These are phyloP conservation scores for Metarhizium sp. DNA, from an alignment of 2,329 filamentous ascomycete genomes.

Conservation along the genomic window DNA sequence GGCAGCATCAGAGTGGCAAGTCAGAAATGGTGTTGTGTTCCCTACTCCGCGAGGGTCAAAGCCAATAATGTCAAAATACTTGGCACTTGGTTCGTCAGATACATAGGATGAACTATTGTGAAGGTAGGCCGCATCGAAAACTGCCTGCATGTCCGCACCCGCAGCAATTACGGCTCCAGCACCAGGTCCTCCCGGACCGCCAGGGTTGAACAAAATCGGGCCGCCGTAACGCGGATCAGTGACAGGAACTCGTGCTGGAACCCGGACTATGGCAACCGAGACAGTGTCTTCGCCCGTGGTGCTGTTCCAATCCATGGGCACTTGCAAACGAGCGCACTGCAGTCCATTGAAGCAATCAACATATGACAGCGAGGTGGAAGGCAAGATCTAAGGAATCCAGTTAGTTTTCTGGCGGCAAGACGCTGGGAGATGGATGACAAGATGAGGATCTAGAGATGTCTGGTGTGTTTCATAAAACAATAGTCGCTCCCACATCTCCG, in stretches of 20 bases:
- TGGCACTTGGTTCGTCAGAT: too few species aligned
- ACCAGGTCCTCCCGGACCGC: too few species aligned
- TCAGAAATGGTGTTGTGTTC: too few species aligned
- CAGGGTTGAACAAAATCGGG: not conserved
- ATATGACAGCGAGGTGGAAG: too few species aligned
- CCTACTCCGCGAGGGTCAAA: not conserved
- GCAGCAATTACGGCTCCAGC: not conserved
- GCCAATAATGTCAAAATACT: not conserved
- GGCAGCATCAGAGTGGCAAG: too few species aligned
- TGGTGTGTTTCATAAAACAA: too few species aligned
- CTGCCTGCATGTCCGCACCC: not conserved
- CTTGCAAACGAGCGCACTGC: not conserved
- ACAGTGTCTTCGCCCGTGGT: not conserved
- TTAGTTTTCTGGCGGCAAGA: too few species aligned
- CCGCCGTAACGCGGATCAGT: not conserved
- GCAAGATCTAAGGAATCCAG: too few species aligned
- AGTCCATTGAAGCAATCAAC: not conserved
- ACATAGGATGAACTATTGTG: too few species aligned
- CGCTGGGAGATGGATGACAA: too few species aligned
- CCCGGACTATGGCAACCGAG: not conserved
- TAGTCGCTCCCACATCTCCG: too few species aligned
- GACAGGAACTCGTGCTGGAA: not conserved
- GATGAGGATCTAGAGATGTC: too few species aligned
- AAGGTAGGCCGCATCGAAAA: not conserved
- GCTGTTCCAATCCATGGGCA: not conserved